phyloP scores from a whole-genome alignment of 116 monocot genomes.

The Iris pallida region DNA sequence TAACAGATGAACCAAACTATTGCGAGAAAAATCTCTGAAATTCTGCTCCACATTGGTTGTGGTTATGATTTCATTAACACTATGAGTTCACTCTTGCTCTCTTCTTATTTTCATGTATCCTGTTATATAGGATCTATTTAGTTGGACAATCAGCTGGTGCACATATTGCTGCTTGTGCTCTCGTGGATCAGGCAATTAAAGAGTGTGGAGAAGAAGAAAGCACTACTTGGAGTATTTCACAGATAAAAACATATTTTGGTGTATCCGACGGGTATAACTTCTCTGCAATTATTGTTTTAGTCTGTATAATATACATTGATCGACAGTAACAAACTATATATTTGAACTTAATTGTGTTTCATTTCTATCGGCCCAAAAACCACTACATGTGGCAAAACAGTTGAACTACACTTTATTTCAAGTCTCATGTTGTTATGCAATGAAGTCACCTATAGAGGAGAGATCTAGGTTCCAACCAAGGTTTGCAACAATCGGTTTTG shows the following conservation, averaged over 20 bases:
- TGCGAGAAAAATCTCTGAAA: not conserved
- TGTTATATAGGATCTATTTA: constrained; percentile 68
- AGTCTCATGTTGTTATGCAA: not conserved
- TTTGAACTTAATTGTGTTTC: no score
- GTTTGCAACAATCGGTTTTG: no score
- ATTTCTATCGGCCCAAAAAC: not conserved
- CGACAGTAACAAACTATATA: no score
- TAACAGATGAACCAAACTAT: not conserved
- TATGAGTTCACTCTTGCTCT: not conserved
- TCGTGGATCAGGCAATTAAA: constrained; percentile 75
- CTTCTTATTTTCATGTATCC: not conserved
- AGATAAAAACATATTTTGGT: constrained; percentile 86
- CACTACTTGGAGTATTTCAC: constrained; percentile 76
- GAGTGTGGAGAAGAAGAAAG: constrained; percentile 66
- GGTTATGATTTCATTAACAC: not conserved
- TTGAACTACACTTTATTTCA: not conserved
- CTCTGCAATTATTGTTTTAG: not conserved
- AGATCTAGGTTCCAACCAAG: not conserved
- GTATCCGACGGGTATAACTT: constrained; percentile 80
- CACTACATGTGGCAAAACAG: not conserved
- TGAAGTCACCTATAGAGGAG: not conserved
- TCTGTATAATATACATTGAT: not conserved
- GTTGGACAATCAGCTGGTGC: constrained; percentile 98
- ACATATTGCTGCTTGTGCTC: constrained; percentile 89
- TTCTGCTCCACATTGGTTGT: not conserved